A percentile compares a stretch with the other conserved stretches of the same genome.
phyloP scores from a whole-genome alignment of 2,329 filamentous ascomycete species.

The Colletotrichum endophyticum region DNA sequence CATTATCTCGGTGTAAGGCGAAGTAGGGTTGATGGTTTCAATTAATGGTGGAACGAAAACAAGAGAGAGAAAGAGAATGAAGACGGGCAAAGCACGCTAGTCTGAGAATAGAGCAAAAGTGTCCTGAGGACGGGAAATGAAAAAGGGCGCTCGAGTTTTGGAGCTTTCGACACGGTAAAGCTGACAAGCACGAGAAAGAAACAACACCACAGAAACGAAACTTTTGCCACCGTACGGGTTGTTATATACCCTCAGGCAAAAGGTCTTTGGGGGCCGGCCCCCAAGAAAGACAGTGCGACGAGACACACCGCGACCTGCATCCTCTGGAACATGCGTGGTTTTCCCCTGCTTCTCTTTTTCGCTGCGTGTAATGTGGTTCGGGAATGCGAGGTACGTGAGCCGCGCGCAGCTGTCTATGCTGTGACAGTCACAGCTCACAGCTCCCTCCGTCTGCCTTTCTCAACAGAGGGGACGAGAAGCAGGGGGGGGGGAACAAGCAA shows the following conservation, averaged over 20 bases:
- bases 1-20: neutral
- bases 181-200: neutral
- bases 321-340: neutral
- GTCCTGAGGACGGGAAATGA: neutral
- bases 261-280: neutral
- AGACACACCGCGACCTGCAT: neutral
- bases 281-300: neutral
- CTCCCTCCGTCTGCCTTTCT: neutral
- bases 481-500: neutral
- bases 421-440: neutral
- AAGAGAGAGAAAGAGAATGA: neutral
- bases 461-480: neutral
- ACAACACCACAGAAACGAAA: neutral
- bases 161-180: neutral
- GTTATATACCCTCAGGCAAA: conserved; percentile 10
- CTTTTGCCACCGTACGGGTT: conserved; percentile 2
- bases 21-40: neutral
- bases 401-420: neutral
- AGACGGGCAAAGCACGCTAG: neutral
- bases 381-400: neutral
- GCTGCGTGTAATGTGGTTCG: neutral
- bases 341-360: neutral
- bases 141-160: neutral
- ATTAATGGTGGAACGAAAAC: neutral
- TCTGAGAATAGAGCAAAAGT: neutral